Evolutionary conservation across 306 rosid species (phyloP).

Genomic region (Datisca glomerata): DNA sequence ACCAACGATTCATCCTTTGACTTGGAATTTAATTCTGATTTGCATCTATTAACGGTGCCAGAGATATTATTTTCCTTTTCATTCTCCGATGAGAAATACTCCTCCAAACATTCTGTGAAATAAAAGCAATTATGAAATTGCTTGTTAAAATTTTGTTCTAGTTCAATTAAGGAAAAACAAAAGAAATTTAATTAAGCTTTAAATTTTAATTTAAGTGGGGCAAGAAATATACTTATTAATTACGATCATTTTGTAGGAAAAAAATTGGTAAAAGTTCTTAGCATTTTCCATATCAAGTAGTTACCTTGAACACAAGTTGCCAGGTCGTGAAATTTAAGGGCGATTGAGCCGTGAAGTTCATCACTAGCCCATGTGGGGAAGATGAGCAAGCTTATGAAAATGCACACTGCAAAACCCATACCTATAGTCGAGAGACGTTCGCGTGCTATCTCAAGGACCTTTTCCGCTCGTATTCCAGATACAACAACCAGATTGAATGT

Average conservation of each 20-base stretch:
- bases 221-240: too few species aligned
- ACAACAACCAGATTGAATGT: slow-evolving; percentile 74
- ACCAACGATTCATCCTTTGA: slow-evolving; percentile 72
- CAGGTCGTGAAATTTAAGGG: slow-evolving; percentile 38
- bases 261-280: too few species aligned
- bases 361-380: slow-evolving; percentile 84
- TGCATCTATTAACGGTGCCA: slow-evolving; percentile 31
- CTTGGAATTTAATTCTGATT: slow-evolving; percentile 51
- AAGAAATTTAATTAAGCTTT: too few species aligned
- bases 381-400: slow-evolving; percentile 45
- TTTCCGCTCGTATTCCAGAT: slow-evolving; percentile 43
- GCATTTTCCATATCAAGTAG: too few species aligned
- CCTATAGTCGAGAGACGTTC: slow-evolving; percentile 52
- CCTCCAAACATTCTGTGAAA: slow-evolving; percentile 46
- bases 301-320: slow-evolving; percentile 65
- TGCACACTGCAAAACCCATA: slow-evolving; percentile 52
- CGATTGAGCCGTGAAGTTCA: slow-evolving; percentile 60
- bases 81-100: slow-evolving; percentile 18
- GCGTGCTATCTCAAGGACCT: slow-evolving; percentile 47
- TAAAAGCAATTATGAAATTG: neutral
- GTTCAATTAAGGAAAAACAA: neutral
- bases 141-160: neutral
- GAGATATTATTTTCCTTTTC: slow-evolving; percentile 27
- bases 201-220: too few species aligned
- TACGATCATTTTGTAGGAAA: too few species aligned